These are phyloP conservation scores for Colletotrichum euphorbiae DNA, from an alignment of 2,329 filamentous ascomycete genomes.

Conservation along the genomic window DNA sequence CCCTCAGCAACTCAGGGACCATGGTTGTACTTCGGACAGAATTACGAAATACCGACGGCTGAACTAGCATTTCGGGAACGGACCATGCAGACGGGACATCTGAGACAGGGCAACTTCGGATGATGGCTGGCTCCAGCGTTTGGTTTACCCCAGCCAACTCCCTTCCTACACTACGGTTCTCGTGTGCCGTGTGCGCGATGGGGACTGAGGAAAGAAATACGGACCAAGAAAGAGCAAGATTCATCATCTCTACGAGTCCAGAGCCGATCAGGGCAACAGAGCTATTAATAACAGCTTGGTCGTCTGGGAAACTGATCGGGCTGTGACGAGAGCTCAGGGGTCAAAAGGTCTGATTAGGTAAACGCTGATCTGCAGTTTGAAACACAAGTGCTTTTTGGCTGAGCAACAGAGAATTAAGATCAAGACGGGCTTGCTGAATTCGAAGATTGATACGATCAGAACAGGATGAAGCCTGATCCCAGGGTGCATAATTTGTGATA, in stretches of 20 bases:
- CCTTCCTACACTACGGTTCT: neutral
- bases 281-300: constrained; percentile 29
- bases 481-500: constrained; percentile 28
- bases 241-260: neutral
- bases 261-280: neutral
- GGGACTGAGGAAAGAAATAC: constrained; percentile 14
- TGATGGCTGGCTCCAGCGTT: constrained; percentile 28
- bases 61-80: constrained; percentile 33
- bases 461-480: constrained; percentile 3
- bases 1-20: constrained; percentile 17
- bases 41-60: neutral
- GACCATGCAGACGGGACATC: constrained; percentile 20
- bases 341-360: constrained; percentile 2
- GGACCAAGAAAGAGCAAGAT: neutral
- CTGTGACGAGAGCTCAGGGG: constrained; percentile 24
- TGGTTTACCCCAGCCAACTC: constrained; percentile 8
- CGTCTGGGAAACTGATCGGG: constrained; percentile 31
- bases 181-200: constrained; percentile 1
- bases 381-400: neutral
- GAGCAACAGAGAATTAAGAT: constrained; percentile 16
- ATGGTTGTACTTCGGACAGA: neutral
- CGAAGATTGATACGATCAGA: constrained; percentile 12
- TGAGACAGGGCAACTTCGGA: constrained; percentile 27
- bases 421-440: constrained; percentile 7
- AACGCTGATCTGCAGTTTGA: constrained; percentile 8